Evolutionary conservation across 148 eudicot species (phyloP), one percentile per base, ranked within the genome.

Genomic region (Vaccinium corymbosum): DNA sequence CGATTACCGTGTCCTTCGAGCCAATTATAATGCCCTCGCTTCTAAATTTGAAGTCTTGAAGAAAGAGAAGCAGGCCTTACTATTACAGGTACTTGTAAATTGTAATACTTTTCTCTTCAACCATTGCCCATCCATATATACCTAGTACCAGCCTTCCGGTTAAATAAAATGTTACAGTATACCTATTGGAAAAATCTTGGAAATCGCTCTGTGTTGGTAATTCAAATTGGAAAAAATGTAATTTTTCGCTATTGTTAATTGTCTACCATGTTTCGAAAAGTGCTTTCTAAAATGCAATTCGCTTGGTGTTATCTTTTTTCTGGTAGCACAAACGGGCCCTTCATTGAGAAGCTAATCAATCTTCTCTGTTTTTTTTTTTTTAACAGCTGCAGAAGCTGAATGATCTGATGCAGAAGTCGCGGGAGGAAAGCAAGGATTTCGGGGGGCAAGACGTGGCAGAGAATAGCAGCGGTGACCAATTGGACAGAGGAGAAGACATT

Each of bases 381-480:
- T 42, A 73, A 87, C 91, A 94, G 97, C 52, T 94, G 83, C 89
- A 92, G 82, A 89, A 87, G 83, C 72, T 94, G 81, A 89, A 87
- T 81, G 84, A 88, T 2, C 27, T 79, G 87, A 77, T 85, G 70
- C 88, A 64, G 1, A 85, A 89, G 20, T 32, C 61, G 0, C 72
- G 50, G 50, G 74, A 49, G 78, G 84, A 82, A 50, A 82, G 50
- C 0, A 81, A 82, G 9, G 20, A 79, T 29, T 46, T 87, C 1
- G 76, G 83, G 4, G 76, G 83, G 4, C 84, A 73, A 80, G 80
- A 62, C 1, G 7, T 3, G 19, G 61, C 22, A 9, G 78, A 20
- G 59, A 50, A 78, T 16, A 49, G 27, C 3, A 78, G 20, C 46
- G 80, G 48, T 7, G 68, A 56, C 81, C 81, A 32, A 53, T 53